Evolutionary conservation across 2,329 filamentous ascomycete species (phyloP).

Genomic region (Fusarium dimerum): DNA sequence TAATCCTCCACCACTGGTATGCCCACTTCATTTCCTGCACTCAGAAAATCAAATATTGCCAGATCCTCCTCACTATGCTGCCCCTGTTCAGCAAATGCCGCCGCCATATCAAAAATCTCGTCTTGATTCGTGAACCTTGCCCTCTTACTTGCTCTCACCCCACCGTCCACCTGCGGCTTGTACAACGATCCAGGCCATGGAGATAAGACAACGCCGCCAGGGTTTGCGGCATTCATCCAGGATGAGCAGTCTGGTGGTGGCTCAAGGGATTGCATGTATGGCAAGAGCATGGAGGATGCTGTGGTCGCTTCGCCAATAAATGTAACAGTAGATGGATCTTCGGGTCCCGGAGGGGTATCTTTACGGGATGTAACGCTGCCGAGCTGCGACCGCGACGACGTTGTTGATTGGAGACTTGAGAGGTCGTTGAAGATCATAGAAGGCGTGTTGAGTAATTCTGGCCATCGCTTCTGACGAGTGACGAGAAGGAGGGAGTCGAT

Average conservation of each 20-base stretch:
- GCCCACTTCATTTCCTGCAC: conserved; percentile 20
- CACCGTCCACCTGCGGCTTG: conserved; percentile 21
- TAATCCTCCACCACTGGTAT: conserved; percentile 28
- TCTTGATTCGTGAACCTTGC: conserved; percentile 20
- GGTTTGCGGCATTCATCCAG: conserved; percentile 10
- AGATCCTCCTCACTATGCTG: conserved; percentile 24
- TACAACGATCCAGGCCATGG: conserved; percentile 20
- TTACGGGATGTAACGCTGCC: conserved; percentile 22
- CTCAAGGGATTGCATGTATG: conserved; percentile 22
- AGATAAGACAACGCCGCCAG: conserved; percentile 1
- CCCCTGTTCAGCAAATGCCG: conserved; percentile 20
- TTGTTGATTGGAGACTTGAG: conserved; percentile 22
- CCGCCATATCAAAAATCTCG: conserved; percentile 24
- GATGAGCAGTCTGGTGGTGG: conserved; percentile 13
- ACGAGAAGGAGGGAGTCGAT: conserved; percentile 18
- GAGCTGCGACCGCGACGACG: conserved; percentile 23
- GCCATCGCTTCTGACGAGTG: conserved; percentile 19
- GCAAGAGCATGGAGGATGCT: conserved; percentile 19
- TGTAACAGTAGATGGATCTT: conserved; percentile 13
- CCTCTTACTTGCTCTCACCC: conserved; percentile 18
- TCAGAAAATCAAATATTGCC: conserved; percentile 27
- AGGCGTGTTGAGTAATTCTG: conserved; percentile 14
- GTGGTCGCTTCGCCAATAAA: conserved; percentile 12
- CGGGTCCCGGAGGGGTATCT: conserved; percentile 22
- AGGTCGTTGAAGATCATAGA: conserved; percentile 26